phyloP scores from a whole-genome alignment of 2,329 filamentous ascomycete genomes.

The Penicillium sp. region DNA sequence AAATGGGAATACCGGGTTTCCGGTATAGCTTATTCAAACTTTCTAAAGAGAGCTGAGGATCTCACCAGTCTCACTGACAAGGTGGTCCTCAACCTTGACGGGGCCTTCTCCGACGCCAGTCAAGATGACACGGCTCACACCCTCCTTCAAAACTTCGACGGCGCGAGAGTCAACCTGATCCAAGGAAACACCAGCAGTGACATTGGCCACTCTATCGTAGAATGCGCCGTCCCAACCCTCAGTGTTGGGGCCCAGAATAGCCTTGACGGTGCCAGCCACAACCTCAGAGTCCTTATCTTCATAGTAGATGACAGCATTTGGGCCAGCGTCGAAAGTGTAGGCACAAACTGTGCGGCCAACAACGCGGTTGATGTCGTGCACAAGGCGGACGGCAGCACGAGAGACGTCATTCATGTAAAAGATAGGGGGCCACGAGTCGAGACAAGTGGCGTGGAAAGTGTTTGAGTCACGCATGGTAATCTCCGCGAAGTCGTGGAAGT shows the following conservation, averaged over 20 bases:
- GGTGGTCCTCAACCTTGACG: conserved; percentile 71
- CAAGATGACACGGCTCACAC: conserved; percentile 84
- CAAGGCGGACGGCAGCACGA: conserved; percentile 78
- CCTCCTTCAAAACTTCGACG: conserved; percentile 67
- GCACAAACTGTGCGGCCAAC: conserved; percentile 80
- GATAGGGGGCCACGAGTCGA: conserved; percentile 95
- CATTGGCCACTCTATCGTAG: conserved; percentile 53
- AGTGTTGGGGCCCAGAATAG: conserved; percentile 64
- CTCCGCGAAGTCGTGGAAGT: conserved; percentile 84
- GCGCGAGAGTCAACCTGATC: conserved; percentile 58
- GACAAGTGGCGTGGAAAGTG: conserved; percentile 90
- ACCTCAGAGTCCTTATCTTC: conserved; percentile 71
- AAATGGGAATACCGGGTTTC: conserved; percentile 11
- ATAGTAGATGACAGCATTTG: conserved; percentile 96
- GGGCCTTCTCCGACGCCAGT: conserved; percentile 91
- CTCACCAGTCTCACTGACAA: conserved; percentile 68
- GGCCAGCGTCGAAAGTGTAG: conserved; percentile 96
- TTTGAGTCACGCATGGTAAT: conserved; percentile 97
- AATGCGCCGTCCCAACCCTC: conserved; percentile 59
- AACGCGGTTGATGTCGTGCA: conserved; percentile 81
- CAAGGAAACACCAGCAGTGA: conserved; percentile 54
- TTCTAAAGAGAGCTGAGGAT: conserved; percentile 31
- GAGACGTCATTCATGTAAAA: conserved; percentile 98
- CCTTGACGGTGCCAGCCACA: conserved; percentile 77
- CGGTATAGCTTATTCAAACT: conserved; percentile 7